A percentile compares a stretch with the other conserved stretches of the same genome.
Conservation (phyloP, 2,329 filamentous ascomycete genomes). For the Colletotrichum godetiae region DNA sequence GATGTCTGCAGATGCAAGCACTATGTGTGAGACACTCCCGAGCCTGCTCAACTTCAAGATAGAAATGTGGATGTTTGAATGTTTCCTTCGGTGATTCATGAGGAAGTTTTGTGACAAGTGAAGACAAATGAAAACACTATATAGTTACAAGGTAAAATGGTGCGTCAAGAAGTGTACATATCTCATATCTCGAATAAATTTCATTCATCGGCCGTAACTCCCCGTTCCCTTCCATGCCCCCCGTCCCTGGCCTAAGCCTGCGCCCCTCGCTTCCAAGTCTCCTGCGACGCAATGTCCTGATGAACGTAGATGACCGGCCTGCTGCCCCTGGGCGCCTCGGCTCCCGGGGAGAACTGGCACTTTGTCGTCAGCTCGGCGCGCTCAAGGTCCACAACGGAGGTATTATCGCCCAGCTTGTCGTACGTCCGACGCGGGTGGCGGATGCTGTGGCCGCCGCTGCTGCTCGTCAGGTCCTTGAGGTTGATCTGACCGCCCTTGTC, state of each 20-base stretch:
- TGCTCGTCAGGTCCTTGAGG: slow-evolving; percentile 14
- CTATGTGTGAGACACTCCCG: background rate
- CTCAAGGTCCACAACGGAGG: slow-evolving; percentile 19
- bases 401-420: slow-evolving; percentile 22
- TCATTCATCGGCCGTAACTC: background rate
- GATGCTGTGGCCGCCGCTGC: slow-evolving; percentile 1
- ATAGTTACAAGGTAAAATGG: background rate
- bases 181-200: background rate
- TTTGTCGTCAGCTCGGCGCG: slow-evolving; percentile 16
- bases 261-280: background rate
- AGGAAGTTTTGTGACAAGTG: too few relatives aligned
- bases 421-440: slow-evolving; percentile 13
- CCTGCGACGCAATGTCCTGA: slow-evolving; percentile 26
- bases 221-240: too few relatives aligned
- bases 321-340: slow-evolving; percentile 12
- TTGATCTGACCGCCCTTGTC: slow-evolving; percentile 18
- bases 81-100: background rate
- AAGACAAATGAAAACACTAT: background rate
- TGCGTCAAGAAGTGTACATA: background rate
- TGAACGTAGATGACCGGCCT: slow-evolving; percentile 29
- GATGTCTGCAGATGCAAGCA: background rate
- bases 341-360: slow-evolving; percentile 19
- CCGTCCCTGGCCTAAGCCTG: background rate
- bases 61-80: background rate
- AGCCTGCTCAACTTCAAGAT: too few relatives aligned